These are phyloP conservation scores for Macrolepiota albuminosa DNA, from an alignment of 768 basidiomycete genomes.

Conservation along the genomic window DNA sequence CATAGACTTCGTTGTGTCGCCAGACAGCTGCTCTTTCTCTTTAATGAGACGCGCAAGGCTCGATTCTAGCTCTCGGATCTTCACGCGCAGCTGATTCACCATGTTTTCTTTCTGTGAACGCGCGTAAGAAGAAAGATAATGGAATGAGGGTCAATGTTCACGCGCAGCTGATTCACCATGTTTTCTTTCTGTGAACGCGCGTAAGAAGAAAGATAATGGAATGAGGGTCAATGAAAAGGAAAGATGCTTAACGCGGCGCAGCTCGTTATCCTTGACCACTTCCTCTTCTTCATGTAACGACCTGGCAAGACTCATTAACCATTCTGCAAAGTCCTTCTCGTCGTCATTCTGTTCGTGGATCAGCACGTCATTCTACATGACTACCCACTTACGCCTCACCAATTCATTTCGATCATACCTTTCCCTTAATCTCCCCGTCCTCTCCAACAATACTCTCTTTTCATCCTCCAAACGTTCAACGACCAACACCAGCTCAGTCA, in stretches of 20 bases:
- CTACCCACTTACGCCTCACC: conserved; percentile 24
- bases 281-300: conserved; percentile 23
- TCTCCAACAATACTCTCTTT: conserved; percentile 22
- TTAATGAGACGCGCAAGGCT: conserved; percentile 41
- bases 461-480: conserved; percentile 17
- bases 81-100: conserved; percentile 37
- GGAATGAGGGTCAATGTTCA: conserved; percentile 16
- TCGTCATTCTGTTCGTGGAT: not conserved
- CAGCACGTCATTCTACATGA: not conserved
- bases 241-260: conserved; percentile 39
- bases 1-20: conserved; percentile 27
- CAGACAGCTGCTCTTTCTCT: conserved; percentile 26
- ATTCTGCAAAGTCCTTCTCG: not conserved
- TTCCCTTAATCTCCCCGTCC: conserved; percentile 14
- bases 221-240: not conserved
- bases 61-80: conserved; percentile 41
- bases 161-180: conserved; percentile 36
- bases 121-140: not conserved
- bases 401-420: conserved; percentile 28
- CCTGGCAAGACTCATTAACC: conserved; percentile 27
- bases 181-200: conserved; percentile 27
- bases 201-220: not conserved
- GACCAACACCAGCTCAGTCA: conserved; percentile 13
- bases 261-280: conserved; percentile 29
- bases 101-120: conserved; percentile 29